Evolutionary conservation across 2,329 filamentous ascomycete genomes (phyloP), one percentile per base, ranked within the genome.

Genomic region (Nothopassalora personata): DNA sequence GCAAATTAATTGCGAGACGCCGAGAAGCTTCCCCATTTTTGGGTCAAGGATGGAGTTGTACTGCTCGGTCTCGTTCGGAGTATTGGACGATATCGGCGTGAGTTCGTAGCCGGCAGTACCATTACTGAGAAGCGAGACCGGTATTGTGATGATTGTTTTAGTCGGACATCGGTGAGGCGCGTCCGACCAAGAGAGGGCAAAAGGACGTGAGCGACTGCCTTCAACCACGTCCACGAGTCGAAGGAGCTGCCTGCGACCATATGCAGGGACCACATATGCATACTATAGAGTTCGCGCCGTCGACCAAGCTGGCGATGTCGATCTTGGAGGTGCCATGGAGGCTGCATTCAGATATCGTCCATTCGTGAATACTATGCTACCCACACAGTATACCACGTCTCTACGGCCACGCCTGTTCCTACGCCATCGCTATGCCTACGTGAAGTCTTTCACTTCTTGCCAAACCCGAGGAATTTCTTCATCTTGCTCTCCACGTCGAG

Each of bases 391-490:
- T 23, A 23, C 39, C 9, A 15, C 7, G 18, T 43, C 39, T 13
- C 39, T 43, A n/a, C 39, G 15, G 39, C 47, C 15, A 43, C 18
- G n/a, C 5, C 39, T 5, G 4, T n/a, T 18, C 13, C n/a, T n/a
- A 8, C 39, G n/a, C 39, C 15, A n/a, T 43, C 39, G 39, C 39
- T 43, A n/a, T 43, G 39, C 39, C n/a, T n/a, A 18, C 8, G 11
- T n/a, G 13, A 28, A 47, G 28, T 27, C 47, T 6, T 27, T 61
- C 56, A 89, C 77, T 90, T 91, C 81, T 89, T 91, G 7, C 84
- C 84, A 31, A 85, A 79, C 57, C 88, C 75, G 73, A 92, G 74
- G 83, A 89, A 90, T 72, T 89, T 91, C 19, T 88, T 87, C 66
- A 86, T 74, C 73, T 80, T 81, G 10, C 69, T 71, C 60, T 75